A percentile compares a stretch with the other conserved stretches of the same genome.
Evolutionary conservation across 768 basidiomycete species (phyloP).

Genomic region (Psilocybe subaeruginosa): DNA sequence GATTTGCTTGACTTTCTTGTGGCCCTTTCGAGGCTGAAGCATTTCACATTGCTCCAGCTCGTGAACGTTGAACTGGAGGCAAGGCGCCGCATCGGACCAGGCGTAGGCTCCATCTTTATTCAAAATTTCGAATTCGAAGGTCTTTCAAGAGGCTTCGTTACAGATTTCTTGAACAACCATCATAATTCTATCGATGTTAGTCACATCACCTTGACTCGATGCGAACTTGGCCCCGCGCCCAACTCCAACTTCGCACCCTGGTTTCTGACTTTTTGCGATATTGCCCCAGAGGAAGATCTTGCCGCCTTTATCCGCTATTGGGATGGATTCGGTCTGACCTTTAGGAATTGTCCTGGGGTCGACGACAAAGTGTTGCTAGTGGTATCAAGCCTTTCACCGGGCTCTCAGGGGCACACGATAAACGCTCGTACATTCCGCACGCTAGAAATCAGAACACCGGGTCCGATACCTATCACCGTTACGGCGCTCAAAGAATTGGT

Average conservation of each 20-base stretch:
- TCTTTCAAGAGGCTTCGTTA: constrained; percentile 13
- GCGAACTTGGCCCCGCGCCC: constrained; percentile 5
- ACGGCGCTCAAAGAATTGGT: constrained; percentile 5
- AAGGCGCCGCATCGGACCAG: not conserved
- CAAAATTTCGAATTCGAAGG: constrained; percentile 21
- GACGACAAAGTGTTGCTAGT: constrained; percentile 12
- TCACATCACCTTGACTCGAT: constrained; percentile 5
- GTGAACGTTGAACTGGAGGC: constrained; percentile 14
- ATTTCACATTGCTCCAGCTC: constrained; percentile 16
- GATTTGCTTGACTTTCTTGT: constrained; percentile 11
- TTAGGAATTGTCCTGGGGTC: constrained; percentile 15
- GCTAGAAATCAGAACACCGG: constrained; percentile 8
- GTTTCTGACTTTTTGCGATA: constrained; percentile 8
- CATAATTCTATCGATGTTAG: constrained; percentile 18
- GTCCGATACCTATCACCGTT: constrained; percentile 2
- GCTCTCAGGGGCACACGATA: not conserved
- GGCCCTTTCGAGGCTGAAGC: constrained; percentile 11
- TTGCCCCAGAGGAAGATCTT: constrained; percentile 11
- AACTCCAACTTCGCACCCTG: constrained; percentile 6
- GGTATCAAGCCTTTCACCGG: not conserved
- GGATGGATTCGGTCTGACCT: constrained; percentile 16
- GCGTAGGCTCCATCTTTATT: constrained; percentile 10
- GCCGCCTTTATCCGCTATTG: constrained; percentile 12
- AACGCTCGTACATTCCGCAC: constrained; percentile 10
- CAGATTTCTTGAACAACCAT: constrained; percentile 10